These are phyloP conservation scores for Euphorbia peplus DNA, from an alignment of 345 rosid species.

Conservation along the genomic window DNA sequence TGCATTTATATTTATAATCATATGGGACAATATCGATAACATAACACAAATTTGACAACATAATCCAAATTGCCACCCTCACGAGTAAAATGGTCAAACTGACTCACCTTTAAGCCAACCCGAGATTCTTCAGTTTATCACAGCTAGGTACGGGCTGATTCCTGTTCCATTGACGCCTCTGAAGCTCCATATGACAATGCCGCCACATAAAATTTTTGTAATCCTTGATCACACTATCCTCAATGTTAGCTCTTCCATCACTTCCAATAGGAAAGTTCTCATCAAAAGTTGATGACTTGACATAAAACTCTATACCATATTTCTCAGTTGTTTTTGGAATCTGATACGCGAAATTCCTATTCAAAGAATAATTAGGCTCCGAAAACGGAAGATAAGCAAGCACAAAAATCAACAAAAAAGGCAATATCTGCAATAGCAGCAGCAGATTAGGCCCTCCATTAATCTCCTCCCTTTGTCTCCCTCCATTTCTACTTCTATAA, in stretches of 20 bases:
- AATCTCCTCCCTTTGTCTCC: constrained; percentile 43
- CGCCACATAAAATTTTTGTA: constrained; percentile 62
- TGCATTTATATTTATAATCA: too few relatives aligned
- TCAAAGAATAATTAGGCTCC: constrained; percentile 74
- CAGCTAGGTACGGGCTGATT: constrained; percentile 77
- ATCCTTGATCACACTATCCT: constrained; percentile 66
- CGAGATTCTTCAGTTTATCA: constrained; percentile 57
- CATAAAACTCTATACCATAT: constrained; percentile 65
- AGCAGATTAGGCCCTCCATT: constrained; percentile 46
- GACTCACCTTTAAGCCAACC: constrained; percentile 55
- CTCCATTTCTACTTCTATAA: constrained; percentile 44
- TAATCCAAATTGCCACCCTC: too few relatives aligned
- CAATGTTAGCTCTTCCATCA: constrained; percentile 55
- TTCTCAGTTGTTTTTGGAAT: constrained; percentile 63
- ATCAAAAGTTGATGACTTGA: constrained; percentile 64
- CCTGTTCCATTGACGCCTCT: constrained; percentile 74
- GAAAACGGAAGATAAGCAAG: constrained; percentile 72
- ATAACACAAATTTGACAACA: too few relatives aligned
- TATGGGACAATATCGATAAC: too few relatives aligned
- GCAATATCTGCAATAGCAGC: constrained; percentile 61
- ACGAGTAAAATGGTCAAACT: neutral
- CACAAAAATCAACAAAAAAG: constrained; percentile 63
- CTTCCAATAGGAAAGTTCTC: constrained; percentile 65
- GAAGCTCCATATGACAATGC: constrained; percentile 67
- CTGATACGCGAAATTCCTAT: constrained; percentile 57